phyloP scores from a whole-genome alignment of 2,329 filamentous ascomycete species.

The Colletotrichum sp. region DNA sequence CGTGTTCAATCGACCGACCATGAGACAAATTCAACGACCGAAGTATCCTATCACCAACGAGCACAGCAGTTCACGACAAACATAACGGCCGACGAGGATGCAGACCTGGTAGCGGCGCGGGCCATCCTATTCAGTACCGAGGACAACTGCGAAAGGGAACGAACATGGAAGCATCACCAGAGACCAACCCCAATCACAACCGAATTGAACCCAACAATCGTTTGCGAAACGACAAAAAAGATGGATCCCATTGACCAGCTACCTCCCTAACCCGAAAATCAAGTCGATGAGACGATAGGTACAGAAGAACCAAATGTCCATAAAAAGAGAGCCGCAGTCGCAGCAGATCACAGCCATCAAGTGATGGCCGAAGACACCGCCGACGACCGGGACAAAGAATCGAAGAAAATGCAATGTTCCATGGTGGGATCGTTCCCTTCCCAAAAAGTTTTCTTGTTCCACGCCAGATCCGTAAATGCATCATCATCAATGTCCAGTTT shows the following conservation, averaged over 20 bases:
- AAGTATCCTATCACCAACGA: background rate
- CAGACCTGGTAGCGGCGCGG: background rate
- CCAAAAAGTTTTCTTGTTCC: constrained; percentile 8
- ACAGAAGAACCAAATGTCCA: constrained; percentile 15
- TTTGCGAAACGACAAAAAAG: background rate
- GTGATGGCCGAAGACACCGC: background rate
- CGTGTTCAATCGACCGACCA: background rate
- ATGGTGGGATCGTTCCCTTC: constrained; percentile 9
- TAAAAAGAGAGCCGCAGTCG: background rate
- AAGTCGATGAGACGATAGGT: constrained; percentile 14
- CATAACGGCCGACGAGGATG: background rate
- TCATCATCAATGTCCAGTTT: constrained; percentile 23
- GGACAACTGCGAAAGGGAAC: background rate
- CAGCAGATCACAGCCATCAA: background rate
- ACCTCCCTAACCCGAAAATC: constrained; percentile 15
- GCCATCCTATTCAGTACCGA: background rate
- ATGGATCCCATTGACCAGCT: constrained; percentile 3
- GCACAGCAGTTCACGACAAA: background rate
- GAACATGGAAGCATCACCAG: background rate
- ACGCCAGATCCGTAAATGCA: constrained; percentile 22
- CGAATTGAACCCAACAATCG: background rate
- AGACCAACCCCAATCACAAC: background rate
- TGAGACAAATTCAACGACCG: background rate
- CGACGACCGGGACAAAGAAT: background rate
- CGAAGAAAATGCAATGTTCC: constrained; percentile 16